Evolutionary conservation across 306 rosid species (phyloP).

Genomic region (Leucaena leucocephala): DNA sequence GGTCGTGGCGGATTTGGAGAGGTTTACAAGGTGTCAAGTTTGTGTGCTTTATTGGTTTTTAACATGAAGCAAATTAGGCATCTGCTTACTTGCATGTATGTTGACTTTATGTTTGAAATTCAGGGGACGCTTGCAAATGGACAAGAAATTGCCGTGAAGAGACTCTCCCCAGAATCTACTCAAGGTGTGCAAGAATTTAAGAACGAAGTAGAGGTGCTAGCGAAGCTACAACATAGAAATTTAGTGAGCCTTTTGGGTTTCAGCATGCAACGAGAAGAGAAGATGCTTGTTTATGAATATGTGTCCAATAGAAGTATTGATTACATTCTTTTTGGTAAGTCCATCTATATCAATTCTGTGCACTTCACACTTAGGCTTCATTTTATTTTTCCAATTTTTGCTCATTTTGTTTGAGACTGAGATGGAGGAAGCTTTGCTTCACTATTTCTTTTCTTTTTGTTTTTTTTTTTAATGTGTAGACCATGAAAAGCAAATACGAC

Average conservation of each 20-base stretch:
- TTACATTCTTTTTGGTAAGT: slow-evolving; percentile 43
- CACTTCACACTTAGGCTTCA: neutral
- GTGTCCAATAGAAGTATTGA: slow-evolving; percentile 55
- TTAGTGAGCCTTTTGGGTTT: slow-evolving; percentile 57
- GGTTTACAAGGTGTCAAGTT: slow-evolving; percentile 53
- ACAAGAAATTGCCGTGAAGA: neutral
- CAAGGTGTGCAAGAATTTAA: slow-evolving; percentile 59
- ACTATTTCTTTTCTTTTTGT: neutral
- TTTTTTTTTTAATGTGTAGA: slow-evolving; percentile 31
- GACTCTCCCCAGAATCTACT: slow-evolving; percentile 3
- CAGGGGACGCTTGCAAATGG: slow-evolving; percentile 46
- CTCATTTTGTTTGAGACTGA: neutral
- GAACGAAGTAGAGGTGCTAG: slow-evolving; percentile 57
- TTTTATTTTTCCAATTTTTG: neutral
- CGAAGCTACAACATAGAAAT: slow-evolving; percentile 59
- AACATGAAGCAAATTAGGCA: neutral
- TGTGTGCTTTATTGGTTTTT: neutral
- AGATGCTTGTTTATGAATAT: slow-evolving; percentile 57
- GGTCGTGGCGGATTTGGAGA: slow-evolving; percentile 61
- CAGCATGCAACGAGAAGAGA: slow-evolving; percentile 53
- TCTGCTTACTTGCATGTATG: neutral
- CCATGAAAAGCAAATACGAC: slow-evolving; percentile 34
- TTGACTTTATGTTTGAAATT: neutral
- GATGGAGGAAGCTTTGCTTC: neutral
- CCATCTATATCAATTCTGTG: neutral